Percentiles rank a stretch among this genome's conserved stretches.
Conservation (phyloP, 345 rosid genomes). For the Lepidium didymum region DNA sequence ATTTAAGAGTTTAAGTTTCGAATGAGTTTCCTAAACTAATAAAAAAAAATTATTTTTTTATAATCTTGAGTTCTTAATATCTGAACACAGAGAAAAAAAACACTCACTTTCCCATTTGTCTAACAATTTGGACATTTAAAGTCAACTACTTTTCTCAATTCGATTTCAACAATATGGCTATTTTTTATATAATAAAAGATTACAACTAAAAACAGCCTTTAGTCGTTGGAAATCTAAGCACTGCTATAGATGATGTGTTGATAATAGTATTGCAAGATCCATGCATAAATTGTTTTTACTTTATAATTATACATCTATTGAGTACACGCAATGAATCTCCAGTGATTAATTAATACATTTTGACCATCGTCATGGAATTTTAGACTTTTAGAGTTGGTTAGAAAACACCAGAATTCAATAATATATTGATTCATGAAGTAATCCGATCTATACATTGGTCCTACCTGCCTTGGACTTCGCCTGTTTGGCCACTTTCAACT, state of each 20-base stretch:
- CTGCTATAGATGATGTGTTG: neutral
- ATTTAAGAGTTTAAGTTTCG: no score
- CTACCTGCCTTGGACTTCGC: neutral
- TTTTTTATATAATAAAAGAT: neutral
- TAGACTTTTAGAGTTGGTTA: neutral
- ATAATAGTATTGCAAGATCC: constrained; percentile 7
- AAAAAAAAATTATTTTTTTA: no score
- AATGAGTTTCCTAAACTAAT: no score
- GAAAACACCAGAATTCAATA: neutral
- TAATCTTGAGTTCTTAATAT: no score
- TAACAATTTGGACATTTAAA: no score
- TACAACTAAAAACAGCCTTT: neutral
- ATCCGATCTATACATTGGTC: neutral
- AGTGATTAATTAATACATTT: neutral
- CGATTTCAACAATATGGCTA: neutral
- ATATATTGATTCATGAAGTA: neutral
- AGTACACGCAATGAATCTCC: constrained; percentile 3
- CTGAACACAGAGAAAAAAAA: no score
- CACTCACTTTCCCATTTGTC: no score
- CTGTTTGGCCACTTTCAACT: neutral
- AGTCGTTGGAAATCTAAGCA: neutral
- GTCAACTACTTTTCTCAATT: neutral
- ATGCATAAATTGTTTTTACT: neutral
- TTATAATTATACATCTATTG: neutral
- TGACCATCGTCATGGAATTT: neutral